Conservation (phyloP, 176 grass and related monocot species). For the Oryza officinalis region DNA sequence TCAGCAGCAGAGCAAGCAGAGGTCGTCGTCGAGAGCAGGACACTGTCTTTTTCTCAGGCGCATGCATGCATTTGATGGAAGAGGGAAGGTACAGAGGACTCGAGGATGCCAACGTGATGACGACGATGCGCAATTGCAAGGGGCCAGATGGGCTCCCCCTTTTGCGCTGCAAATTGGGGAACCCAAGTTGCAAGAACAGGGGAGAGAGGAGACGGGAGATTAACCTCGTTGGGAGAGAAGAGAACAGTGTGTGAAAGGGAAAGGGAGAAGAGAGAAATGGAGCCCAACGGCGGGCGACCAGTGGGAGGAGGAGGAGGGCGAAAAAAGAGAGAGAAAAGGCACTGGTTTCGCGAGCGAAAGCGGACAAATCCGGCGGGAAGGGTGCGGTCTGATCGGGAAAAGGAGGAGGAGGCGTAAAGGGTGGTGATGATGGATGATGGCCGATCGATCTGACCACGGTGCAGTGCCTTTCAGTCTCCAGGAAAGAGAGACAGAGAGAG, state of each 20-base stretch:
- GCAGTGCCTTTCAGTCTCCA: background rate
- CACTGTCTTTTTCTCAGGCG: background rate
- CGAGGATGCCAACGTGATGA: background rate
- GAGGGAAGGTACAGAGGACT: background rate
- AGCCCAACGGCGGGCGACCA: constrained; percentile 15
- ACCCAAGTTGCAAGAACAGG: constrained; percentile 29
- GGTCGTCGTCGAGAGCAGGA: background rate
- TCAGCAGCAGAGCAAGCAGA: background rate
- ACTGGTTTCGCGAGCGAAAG: constrained; percentile 12
- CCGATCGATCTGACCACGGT: background rate
- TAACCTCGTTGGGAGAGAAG: no score
- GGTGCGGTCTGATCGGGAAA: background rate
- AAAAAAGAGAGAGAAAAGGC: background rate
- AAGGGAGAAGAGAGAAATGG: constrained; percentile 3
- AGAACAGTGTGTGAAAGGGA: constrained; percentile 5
- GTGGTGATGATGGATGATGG: background rate
- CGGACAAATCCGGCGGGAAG: background rate
- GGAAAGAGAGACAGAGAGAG: background rate
- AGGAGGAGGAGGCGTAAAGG: background rate
- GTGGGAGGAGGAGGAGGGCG: no score
- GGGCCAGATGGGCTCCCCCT: constrained; percentile 8
- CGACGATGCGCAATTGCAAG: background rate
- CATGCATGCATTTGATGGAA: background rate
- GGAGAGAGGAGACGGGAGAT: background rate
- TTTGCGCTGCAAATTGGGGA: constrained; percentile 4